A percentile compares a stretch with the other conserved stretches of the same genome.
These are phyloP conservation scores for Colletotrichum sp. DNA, from an alignment of 2,329 filamentous ascomycete genomes.

Conservation along the genomic window DNA sequence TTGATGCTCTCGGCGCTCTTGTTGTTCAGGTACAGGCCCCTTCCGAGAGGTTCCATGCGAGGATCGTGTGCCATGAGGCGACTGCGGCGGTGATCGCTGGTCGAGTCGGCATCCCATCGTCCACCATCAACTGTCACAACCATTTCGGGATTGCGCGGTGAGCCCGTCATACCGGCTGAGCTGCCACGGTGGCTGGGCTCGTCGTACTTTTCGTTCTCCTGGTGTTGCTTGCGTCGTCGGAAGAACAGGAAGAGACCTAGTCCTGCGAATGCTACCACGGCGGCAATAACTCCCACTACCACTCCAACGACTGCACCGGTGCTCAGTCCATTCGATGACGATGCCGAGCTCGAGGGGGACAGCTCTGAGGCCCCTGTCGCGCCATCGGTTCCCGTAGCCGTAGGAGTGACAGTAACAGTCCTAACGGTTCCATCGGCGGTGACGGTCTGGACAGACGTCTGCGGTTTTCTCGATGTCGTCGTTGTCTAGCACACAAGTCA, in stretches of 20 bases:
- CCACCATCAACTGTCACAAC: slow-evolving; percentile 31
- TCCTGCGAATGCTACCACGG: slow-evolving; percentile 42
- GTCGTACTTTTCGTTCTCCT: slow-evolving; percentile 47
- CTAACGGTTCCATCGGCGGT: slow-evolving; percentile 58
- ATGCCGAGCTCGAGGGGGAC: neutral
- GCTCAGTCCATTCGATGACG: slow-evolving; percentile 33
- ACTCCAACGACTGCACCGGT: slow-evolving; percentile 58
- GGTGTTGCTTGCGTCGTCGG: slow-evolving; percentile 48
- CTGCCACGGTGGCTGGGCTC: slow-evolving; percentile 54
- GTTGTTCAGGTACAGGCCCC: slow-evolving; percentile 61
- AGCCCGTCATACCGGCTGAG: slow-evolving; percentile 53
- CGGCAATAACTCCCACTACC: slow-evolving; percentile 36
- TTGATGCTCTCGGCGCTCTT: slow-evolving; percentile 68
- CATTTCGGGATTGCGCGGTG: slow-evolving; percentile 49
- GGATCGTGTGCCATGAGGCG: slow-evolving; percentile 66
- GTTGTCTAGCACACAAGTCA: neutral
- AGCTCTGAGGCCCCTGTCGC: slow-evolving; percentile 14
- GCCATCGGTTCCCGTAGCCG: slow-evolving; percentile 28
- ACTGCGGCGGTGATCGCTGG: slow-evolving; percentile 41
- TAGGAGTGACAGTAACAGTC: slow-evolving; percentile 60
- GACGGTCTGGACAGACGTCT: slow-evolving; percentile 51
- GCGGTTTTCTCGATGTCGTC: slow-evolving; percentile 8
- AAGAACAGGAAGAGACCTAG: slow-evolving; percentile 48
- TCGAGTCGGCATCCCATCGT: slow-evolving; percentile 14
- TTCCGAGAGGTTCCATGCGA: slow-evolving; percentile 65